Evolutionary conservation across 441 rosid genomes (phyloP).

Genomic region (Biscutella laevigata): DNA sequence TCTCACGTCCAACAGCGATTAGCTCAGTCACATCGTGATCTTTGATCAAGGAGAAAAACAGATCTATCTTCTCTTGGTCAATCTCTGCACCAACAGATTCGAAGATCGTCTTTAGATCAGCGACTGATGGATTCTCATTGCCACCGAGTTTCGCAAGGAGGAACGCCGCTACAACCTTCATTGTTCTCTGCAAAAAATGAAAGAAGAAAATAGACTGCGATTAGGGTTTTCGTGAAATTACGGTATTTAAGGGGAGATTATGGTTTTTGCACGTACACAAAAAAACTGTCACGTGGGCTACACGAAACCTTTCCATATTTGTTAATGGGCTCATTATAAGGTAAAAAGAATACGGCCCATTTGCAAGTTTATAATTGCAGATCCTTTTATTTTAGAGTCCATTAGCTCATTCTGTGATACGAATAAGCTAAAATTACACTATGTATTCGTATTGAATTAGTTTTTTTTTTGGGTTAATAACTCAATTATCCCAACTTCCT

Average conservation of each 20-base stretch:
- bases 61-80: constrained; percentile 24
- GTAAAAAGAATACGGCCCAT: not conserved
- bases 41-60: constrained; percentile 18
- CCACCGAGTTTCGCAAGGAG: constrained; percentile 15
- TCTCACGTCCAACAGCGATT: constrained; percentile 21
- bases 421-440: too few species aligned
- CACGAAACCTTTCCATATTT: constrained; percentile 12
- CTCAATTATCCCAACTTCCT: too few species aligned
- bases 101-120: constrained; percentile 19
- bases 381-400: too few species aligned
- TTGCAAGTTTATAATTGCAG: too few species aligned
- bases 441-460: too few species aligned
- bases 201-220: constrained; percentile 5
- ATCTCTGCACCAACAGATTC: constrained; percentile 25
- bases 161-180: constrained; percentile 21
- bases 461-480: too few species aligned
- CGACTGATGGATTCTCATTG: constrained; percentile 11
- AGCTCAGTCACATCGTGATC: constrained; percentile 20
- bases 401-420: too few species aligned
- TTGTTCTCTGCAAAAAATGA: not conserved
- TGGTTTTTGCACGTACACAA: constrained; percentile 2
- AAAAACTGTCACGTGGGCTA: constrained; percentile 20
- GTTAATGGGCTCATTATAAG: not conserved
- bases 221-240: constrained; percentile 11
- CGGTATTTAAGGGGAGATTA: not conserved